Evolutionary conservation across 768 basidiomycete genomes (phyloP).

Genomic region (Dacryopinax primogenitus): DNA sequence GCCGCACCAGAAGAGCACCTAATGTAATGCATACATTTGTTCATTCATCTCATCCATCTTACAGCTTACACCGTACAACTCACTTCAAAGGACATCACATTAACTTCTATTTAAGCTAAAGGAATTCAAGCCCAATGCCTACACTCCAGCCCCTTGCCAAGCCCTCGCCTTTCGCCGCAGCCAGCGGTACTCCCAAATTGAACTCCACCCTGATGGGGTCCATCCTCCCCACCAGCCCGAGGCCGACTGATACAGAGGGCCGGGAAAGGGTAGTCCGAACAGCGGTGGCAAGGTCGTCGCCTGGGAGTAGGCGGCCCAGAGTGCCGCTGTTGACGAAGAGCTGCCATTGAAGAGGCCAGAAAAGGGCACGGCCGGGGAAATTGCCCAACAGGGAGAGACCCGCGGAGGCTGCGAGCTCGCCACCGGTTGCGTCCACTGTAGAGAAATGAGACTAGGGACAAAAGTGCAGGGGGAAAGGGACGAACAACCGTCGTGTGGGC

Average conservation of each 20-base stretch:
- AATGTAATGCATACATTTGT: constrained; percentile 1
- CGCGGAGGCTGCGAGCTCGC: constrained; percentile 65
- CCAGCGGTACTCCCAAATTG: constrained; percentile 75
- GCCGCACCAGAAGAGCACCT: no score
- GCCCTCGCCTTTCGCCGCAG: constrained; percentile 54
- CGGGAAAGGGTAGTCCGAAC: constrained; percentile 32
- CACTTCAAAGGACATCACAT: no score
- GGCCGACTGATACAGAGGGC: constrained; percentile 66
- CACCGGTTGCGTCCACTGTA: constrained; percentile 71
- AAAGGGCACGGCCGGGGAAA: constrained; percentile 45
- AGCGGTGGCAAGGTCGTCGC: constrained; percentile 28
- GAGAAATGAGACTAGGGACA: background rate
- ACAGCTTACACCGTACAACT: no score
- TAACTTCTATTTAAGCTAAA: no score
- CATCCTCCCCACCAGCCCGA: constrained; percentile 73
- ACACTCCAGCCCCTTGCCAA: constrained; percentile 59
- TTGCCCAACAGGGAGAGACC: constrained; percentile 65
- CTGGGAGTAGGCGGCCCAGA: constrained; percentile 20
- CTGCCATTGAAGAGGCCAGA: constrained; percentile 82
- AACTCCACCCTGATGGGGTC: constrained; percentile 76
- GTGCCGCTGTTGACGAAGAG: constrained; percentile 67
- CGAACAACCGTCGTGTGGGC: constrained; percentile 60
- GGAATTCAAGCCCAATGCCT: constrained; percentile 68
- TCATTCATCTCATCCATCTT: background rate
- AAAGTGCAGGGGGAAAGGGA: background rate